Base-by-base conservation (phyloP, 2,329 filamentous ascomycete genomes). In the Bipolaris zeicola region DNA sequence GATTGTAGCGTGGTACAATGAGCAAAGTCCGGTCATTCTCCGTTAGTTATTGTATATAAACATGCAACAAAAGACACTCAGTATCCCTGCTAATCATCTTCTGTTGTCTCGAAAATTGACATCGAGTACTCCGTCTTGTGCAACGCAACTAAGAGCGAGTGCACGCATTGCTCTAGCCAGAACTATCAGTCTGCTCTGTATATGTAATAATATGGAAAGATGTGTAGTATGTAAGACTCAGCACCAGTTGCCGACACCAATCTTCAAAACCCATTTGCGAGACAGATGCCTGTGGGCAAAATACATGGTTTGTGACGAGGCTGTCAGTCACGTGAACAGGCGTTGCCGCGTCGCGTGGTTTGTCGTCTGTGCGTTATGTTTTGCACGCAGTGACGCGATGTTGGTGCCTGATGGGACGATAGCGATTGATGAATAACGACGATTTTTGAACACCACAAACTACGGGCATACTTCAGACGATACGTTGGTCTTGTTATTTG, bases 291-390 rank as follows among this genome's bases (percentile, higher is more conserved):
- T 48, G 8, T 13, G 7, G 26, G 26, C 10, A 28, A 2, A 10
- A 28, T 6, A 28, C 24, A 26, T 26, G 6, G 6, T 26, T 6
- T 26, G 24, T 26, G 24, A 26, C 24, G 6, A 26, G 7, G 26
- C 36, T 4, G 13, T 13, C 20, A 7, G 6, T 22, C 54, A 57
- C 54, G 54, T 57, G 54, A 57, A 38, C 44, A 46, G 44, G 54
- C 54, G 54, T 57, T 41, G 16, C 16, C 49, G 50, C 28, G 54
- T 57, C 50, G 50, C 50, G 54, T 51, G 14, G 41, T 16, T 20
- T n/a, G 5, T 10, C 7, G 47, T 49, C 54, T 26, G 54, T 57
- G 54, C 54, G 33, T 7, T 18, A 11, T 57, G 44, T 53, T 57
- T 57, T 48, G 33, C 16, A 24, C 13, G 28, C 13, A 24, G 26